Base-by-base conservation (phyloP, 192 early-diverging fungal genomes). In the Funneliformis geosporum region DNA sequence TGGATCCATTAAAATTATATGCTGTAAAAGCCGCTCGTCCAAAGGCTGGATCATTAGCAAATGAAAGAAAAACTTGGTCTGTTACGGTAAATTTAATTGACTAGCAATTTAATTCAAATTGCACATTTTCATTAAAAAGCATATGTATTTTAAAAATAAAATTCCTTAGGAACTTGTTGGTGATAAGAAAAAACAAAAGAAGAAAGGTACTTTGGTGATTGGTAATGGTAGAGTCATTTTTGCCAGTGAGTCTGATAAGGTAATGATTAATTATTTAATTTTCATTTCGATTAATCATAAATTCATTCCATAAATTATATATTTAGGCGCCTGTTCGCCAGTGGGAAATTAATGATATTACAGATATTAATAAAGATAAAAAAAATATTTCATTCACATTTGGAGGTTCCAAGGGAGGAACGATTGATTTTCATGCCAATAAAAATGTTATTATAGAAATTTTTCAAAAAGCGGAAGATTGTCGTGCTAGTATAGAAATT, bases 111-210 rank as follows among this genome's bases (percentile, higher is more conserved):
- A 75, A 73, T 43, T 43, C 9, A 42, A 43, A 21, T 46, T 55
- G 23, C 21, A 14, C 33, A 33, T 33, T 33, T 33, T 33, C 33
- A 33, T 2, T 33, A 33, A 33, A 33, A 33, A 33, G 33, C 33
- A 33, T 33, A 33, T n/a, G 27, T 64, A 50, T 28, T 11, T 79
- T 73, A 16, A 72, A 50, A 71, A 43, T 23, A 14, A 38, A 46
- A 55, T 47, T 42, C 25, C 50, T 39, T 83, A 89, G 72, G 90
- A 92, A 85, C 78, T 87, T 42, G 38, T 68, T 42, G 38, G 18
- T 65, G 92, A 92, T 82, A 94, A 94, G 77, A 95, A 95, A 80
- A 93, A 93, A 78, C 91, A 90, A 80, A 89, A 89, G 71, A 86
- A 85, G 40, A 90, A 89, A 73, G 90, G 93, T n/a, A 90, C 84